Conservation (phyloP, 2,329 filamentous ascomycete species). For the Colletotrichum lentis region DNA sequence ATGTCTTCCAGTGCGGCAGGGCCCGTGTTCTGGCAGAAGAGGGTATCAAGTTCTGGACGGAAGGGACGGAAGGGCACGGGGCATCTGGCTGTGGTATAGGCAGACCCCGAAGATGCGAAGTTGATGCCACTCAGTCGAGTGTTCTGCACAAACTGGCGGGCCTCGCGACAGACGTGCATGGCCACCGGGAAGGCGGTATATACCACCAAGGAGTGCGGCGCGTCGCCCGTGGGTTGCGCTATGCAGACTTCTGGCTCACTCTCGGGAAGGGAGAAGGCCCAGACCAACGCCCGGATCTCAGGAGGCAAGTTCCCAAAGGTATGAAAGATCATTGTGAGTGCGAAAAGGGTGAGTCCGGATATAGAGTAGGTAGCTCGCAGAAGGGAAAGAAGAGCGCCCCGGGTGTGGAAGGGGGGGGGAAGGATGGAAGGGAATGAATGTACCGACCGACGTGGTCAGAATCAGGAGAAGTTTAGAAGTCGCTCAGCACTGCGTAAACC, state of each 20-base stretch:
- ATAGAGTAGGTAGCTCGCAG: background rate
- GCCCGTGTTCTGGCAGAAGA: conserved; percentile 7
- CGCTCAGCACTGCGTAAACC: background rate
- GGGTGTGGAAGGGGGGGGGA: background rate
- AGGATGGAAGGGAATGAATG: background rate
- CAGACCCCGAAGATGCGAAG: background rate
- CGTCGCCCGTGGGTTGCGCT: background rate
- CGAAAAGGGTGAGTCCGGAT: background rate
- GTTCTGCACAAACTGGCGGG: conserved; percentile 13
- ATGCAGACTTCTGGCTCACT: conserved; percentile 23
- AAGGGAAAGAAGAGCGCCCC: background rate
- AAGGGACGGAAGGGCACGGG: background rate
- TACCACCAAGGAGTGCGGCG: conserved; percentile 10
- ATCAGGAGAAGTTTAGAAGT: background rate
- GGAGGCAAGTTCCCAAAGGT: conserved; percentile 5
- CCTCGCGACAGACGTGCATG: conserved; percentile 23
- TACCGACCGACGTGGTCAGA: background rate
- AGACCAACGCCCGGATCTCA: background rate
- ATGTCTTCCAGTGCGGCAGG: background rate
- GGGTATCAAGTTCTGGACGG: conserved; percentile 4
- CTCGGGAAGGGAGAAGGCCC: conserved; percentile 12
- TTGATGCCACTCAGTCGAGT: conserved; percentile 1
- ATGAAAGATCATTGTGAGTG: background rate
- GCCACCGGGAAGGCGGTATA: conserved; percentile 19
- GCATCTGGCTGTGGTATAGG: background rate